A percentile compares a stretch with the other conserved stretches of the same genome.
Conservation (phyloP, 192 early-diverging fungal genomes). For the Thamnidium elegans region DNA sequence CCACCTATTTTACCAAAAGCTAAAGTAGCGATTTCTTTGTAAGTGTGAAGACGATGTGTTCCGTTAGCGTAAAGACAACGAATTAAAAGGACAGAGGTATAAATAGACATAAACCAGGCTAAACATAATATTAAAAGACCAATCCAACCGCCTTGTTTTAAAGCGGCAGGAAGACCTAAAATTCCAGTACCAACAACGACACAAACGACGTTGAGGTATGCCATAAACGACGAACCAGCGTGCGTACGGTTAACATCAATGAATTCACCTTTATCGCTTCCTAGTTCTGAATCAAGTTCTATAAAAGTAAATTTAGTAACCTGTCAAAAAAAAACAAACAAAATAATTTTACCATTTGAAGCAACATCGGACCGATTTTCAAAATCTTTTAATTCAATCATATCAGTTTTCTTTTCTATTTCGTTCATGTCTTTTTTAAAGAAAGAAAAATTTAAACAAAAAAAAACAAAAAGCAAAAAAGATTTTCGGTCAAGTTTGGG, state of each 20-base stretch:
- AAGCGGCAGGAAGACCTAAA: constrained; percentile 77
- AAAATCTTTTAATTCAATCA: no score
- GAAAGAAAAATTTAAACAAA: no score
- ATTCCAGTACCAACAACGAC: constrained; percentile 80
- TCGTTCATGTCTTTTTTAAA: no score
- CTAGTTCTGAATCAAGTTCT: no score
- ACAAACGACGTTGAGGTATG: constrained; percentile 53
- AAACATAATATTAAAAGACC: background rate
- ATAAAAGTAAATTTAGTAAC: no score
- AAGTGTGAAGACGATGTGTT: constrained; percentile 49
- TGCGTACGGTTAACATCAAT: constrained; percentile 9
- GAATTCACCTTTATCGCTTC: background rate
- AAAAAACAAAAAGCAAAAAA: no score
- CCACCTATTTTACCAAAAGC: constrained; percentile 72
- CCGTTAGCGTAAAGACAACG: constrained; percentile 29
- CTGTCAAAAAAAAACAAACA: no score
- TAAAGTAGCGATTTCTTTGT: constrained; percentile 64
- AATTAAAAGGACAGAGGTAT: constrained; percentile 27
- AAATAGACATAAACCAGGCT: background rate
- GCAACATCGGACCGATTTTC: no score
- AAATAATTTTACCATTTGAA: no score
- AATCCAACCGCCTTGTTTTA: constrained; percentile 63
- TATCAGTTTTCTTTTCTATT: no score
- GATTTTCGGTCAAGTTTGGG: no score
- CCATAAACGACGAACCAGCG: constrained; percentile 21